A percentile compares a stretch with the other conserved stretches of the same genome.
Evolutionary conservation across 805 yeast genomes (phyloP).

Genomic region (Middelhovenomyces tepae): DNA sequence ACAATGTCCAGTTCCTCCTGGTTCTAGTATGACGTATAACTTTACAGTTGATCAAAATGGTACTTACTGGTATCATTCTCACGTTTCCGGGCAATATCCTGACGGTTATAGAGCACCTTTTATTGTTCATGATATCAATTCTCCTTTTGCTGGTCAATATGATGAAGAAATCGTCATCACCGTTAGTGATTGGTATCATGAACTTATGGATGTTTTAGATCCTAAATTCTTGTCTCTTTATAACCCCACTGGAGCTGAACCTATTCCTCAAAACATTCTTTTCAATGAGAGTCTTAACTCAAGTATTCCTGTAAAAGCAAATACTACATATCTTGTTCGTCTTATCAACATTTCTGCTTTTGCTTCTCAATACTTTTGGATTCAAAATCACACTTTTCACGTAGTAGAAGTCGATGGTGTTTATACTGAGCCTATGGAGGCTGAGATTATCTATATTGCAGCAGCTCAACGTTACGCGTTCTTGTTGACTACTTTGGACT

Average conservation of each 20-base stretch:
- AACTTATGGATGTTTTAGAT: slow-evolving; percentile 40
- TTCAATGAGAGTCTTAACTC: slow-evolving; percentile 66
- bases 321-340: slow-evolving; percentile 74
- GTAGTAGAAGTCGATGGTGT: slow-evolving; percentile 92
- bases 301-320: slow-evolving; percentile 57
- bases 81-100: slow-evolving; percentile 80
- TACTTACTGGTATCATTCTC: slow-evolving; percentile 96
- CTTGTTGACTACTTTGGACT: slow-evolving; percentile 61
- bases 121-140: slow-evolving; percentile 60
- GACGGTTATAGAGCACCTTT: slow-evolving; percentile 64
- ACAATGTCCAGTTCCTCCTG: slow-evolving; percentile 89
- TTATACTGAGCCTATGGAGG: slow-evolving; percentile 63
- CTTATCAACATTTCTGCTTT: slow-evolving; percentile 84
- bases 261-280: slow-evolving; percentile 75
- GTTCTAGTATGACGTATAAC: slow-evolving; percentile 67
- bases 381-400: slow-evolving; percentile 80
- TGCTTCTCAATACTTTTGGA: slow-evolving; percentile 78
- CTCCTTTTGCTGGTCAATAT: slow-evolving; percentile 51
- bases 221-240: slow-evolving; percentile 53
- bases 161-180: slow-evolving; percentile 71
- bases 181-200: slow-evolving; percentile 86
- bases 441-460: slow-evolving; percentile 67
- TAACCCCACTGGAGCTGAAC: slow-evolving; percentile 98
- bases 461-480: slow-evolving; percentile 90
- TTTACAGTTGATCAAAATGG: slow-evolving; percentile 87